Conservation (phyloP, 768 basidiomycete species). For the Tylopilus subfusipes region DNA sequence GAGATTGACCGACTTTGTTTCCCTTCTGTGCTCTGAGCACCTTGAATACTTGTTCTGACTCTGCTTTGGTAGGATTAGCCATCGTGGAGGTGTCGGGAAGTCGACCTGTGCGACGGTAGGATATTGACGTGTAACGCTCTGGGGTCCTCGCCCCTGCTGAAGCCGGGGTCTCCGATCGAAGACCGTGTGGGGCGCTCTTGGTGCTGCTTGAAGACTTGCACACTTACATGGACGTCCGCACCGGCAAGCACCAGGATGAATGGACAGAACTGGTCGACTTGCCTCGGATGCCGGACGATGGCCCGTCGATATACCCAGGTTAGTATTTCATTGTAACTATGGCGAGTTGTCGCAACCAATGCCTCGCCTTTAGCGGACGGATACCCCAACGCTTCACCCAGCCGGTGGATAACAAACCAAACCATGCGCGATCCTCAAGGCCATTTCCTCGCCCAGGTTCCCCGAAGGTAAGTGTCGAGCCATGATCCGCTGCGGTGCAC, state of each 20-base stretch:
- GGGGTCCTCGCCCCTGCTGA: constrained; percentile 20
- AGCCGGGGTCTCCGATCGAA: background rate
- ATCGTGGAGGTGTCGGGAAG: constrained; percentile 34
- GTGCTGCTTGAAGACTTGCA: too few species aligned
- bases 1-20: constrained; percentile 61
- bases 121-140: constrained; percentile 18
- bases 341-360: background rate
- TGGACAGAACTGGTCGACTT: background rate
- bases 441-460: background rate
- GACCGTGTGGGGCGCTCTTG: too few species aligned
- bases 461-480: background rate
- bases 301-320: background rate
- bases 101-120: constrained; percentile 6
- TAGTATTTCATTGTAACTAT: background rate
- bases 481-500: background rate
- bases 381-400: background rate
- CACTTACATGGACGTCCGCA: background rate
- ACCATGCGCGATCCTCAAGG: background rate
- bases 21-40: constrained; percentile 80
- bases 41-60: constrained; percentile 84
- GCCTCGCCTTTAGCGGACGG: background rate
- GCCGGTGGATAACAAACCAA: background rate
- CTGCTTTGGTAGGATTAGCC: constrained; percentile 78
- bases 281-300: background rate
- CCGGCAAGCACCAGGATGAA: background rate